Conservation (phyloP, 495 filamentous ascomycete species). For the Xanthoparmelia taractica region DNA sequence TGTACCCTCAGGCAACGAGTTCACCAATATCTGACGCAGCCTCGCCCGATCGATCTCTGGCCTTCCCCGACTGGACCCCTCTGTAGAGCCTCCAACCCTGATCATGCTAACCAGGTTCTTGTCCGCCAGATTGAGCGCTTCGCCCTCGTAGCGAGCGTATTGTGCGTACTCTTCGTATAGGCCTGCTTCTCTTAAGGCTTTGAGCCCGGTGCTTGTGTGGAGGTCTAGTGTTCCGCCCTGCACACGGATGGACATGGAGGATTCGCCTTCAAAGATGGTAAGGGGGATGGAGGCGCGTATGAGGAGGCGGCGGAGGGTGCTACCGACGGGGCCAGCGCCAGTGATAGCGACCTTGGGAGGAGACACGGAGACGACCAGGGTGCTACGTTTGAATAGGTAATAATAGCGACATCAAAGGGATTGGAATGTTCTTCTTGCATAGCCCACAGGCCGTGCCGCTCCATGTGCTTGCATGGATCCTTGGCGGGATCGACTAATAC, state of each 20-base stretch:
- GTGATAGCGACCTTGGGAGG: conserved; percentile 45
- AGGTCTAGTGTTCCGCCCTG: conserved; percentile 53
- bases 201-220: conserved; percentile 44
- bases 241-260: conserved; percentile 29
- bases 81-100: conserved; percentile 12
- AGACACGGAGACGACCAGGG: background rate
- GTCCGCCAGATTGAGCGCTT: conserved; percentile 31
- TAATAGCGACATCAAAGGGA: no score
- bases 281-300: conserved; percentile 38
- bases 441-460: no score
- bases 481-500: no score
- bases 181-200: conserved; percentile 45
- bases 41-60: conserved; percentile 47
- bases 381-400: background rate
- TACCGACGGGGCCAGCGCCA: conserved; percentile 51
- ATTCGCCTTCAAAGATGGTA: conserved; percentile 48
- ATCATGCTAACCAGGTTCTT: conserved; percentile 32
- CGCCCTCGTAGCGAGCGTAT: conserved; percentile 38
- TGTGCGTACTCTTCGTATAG: conserved; percentile 42
- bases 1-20: conserved; percentile 24
- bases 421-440: background rate
- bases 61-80: conserved; percentile 25
- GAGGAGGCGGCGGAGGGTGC: conserved; percentile 51
- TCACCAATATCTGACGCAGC: conserved; percentile 37
- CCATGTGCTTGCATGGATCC: no score